phyloP scores from a whole-genome alignment of 106 monocot genomes.

The Allium cepa region DNA sequence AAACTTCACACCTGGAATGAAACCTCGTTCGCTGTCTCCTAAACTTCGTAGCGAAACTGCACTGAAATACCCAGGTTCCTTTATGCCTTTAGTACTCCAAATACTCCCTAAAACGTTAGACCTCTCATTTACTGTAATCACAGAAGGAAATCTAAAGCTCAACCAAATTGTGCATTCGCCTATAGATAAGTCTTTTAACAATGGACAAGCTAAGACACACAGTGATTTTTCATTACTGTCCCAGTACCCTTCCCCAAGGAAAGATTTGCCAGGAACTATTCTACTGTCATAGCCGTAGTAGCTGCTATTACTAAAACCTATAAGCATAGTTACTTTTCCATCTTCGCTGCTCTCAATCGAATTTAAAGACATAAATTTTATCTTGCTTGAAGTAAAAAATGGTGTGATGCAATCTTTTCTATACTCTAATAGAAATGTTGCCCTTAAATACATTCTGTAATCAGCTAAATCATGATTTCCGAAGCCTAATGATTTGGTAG shows the following conservation, averaged over 20 bases:
- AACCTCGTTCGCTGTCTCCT: not conserved
- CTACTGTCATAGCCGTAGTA: not conserved
- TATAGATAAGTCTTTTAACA: not conserved
- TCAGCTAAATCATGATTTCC: conserved; percentile 9
- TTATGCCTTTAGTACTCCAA: conserved; percentile 26
- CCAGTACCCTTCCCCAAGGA: conserved; percentile 62
- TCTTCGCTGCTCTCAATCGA: conserved; percentile 35
- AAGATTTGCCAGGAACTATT: conserved; percentile 21
- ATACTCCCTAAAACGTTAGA: conserved; percentile 19
- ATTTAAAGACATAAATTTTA: conserved; percentile 24
- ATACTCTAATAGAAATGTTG: conserved; percentile 30
- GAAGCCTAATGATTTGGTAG: conserved; percentile 11
- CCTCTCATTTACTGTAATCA: conserved; percentile 23
- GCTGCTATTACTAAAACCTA: conserved; percentile 32
- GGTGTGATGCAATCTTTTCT: not conserved
- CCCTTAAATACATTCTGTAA: not conserved
- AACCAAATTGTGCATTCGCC: conserved; percentile 43
- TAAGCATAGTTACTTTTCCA: conserved; percentile 34
- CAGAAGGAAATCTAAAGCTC: conserved; percentile 37
- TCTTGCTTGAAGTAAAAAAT: conserved; percentile 8
- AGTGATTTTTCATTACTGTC: conserved; percentile 24
- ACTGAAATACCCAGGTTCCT: conserved; percentile 16
- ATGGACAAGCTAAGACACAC: conserved; percentile 32
- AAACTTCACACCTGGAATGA: conserved; percentile 28
- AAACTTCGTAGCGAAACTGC: conserved; percentile 6